A percentile compares a stretch with the other conserved stretches of the same genome.
These are phyloP conservation scores for Mucor mucedo DNA, from an alignment of 371 early-diverging fungal genomes.

Conservation along the genomic window DNA sequence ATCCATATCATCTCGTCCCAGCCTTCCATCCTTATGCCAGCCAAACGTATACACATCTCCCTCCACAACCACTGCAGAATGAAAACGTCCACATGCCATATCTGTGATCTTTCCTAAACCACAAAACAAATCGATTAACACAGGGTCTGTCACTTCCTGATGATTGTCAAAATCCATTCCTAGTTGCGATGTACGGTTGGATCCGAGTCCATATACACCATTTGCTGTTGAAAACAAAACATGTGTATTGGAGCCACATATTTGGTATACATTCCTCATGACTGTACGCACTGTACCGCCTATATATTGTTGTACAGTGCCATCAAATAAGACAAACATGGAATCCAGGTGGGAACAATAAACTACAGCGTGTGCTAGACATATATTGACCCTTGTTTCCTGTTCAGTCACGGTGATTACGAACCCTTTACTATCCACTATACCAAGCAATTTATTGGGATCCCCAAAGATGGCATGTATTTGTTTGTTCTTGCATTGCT, in stretches of 20 bases:
- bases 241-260: conserved; percentile 36
- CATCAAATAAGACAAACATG: conserved; percentile 18
- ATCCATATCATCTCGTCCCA: conserved; percentile 34
- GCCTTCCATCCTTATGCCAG: conserved; percentile 37
- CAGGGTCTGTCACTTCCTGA: conserved; percentile 1
- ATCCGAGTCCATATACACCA: conserved; percentile 38
- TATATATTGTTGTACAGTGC: conserved; percentile 1
- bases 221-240: conserved; percentile 28
- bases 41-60: conserved; percentile 54
- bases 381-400: neutral
- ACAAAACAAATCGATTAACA: conserved; percentile 37
- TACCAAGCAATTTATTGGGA: conserved; percentile 28
- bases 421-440: conserved; percentile 20
- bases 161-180: conserved; percentile 33
- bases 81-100: conserved; percentile 42
- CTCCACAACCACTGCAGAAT: conserved; percentile 38
- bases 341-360: conserved; percentile 10
- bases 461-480: conserved; percentile 26
- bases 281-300: neutral
- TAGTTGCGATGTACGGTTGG: conserved; percentile 47
- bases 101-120: conserved; percentile 22
- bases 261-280: conserved; percentile 1
- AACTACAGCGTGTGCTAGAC: conserved; percentile 13
- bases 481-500: neutral
- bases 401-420: neutral